Percentiles rank a stretch among this genome's conserved stretches.
Evolutionary conservation across 169 alveolate genomes (phyloP).

Genomic region (Amoebophrya sp.): DNA sequence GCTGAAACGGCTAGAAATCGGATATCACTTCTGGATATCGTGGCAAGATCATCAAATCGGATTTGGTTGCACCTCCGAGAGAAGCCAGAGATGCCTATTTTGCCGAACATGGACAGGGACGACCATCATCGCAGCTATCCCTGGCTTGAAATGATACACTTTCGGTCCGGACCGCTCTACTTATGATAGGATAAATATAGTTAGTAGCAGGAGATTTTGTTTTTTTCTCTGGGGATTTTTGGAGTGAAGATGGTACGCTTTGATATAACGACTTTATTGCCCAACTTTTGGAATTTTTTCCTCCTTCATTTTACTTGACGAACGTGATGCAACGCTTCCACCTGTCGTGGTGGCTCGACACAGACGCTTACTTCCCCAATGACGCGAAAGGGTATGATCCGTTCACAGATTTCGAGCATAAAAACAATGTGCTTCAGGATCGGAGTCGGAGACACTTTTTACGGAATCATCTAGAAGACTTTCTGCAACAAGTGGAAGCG

Average conservation of each 20-base stretch:
- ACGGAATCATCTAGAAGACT: background rate
- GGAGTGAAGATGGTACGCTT: too few relatives aligned
- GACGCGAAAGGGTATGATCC: background rate
- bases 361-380: background rate
- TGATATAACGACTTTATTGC: too few relatives aligned
- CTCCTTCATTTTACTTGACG: too few relatives aligned
- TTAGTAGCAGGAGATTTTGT: too few relatives aligned
- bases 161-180: background rate
- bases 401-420: background rate
- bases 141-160: background rate
- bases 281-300: too few relatives aligned
- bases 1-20: background rate
- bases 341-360: background rate
- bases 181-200: too few relatives aligned
- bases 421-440: background rate
- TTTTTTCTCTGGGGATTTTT: too few relatives aligned
- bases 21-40: background rate
- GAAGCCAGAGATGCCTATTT: background rate
- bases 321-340: background rate
- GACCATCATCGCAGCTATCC: background rate
- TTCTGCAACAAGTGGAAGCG: background rate
- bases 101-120: background rate
- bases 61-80: background rate
- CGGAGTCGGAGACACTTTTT: background rate
- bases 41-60: background rate